A percentile compares a stretch with the other conserved stretches of the same genome.
Evolutionary conservation across 495 filamentous ascomycete species (phyloP).

Genomic region (Xylaria cubensis): DNA sequence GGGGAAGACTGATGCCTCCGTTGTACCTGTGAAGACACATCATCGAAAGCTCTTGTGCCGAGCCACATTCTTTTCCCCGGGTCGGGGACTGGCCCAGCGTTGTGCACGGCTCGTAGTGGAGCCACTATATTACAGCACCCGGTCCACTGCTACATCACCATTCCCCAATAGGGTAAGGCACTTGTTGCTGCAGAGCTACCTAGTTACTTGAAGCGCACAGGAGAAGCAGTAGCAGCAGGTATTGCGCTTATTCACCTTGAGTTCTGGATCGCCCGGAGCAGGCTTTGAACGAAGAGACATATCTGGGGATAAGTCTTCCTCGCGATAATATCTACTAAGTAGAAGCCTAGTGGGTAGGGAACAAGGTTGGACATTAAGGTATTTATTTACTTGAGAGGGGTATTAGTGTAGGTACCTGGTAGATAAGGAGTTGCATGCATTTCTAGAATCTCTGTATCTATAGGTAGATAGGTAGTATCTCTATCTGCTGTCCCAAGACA

Average conservation of each 20-base stretch:
- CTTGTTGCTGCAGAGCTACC: neutral
- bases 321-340: neutral
- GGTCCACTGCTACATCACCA: conserved; percentile 6
- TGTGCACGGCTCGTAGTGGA: conserved; percentile 16
- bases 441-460: neutral
- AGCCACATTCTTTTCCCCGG: conserved; percentile 22
- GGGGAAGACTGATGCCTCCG: neutral
- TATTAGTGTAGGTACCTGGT: too few species aligned
- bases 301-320: neutral
- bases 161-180: conserved; percentile 8
- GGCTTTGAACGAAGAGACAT: neutral
- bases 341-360: neutral
- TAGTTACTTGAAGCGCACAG: neutral
- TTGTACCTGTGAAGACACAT: conserved; percentile 14
- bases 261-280: neutral
- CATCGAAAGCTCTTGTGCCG: conserved; percentile 16
- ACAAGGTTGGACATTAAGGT: neutral
- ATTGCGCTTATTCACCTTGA: neutral
- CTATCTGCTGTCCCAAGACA: neutral
- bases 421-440: neutral
- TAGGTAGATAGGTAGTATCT: neutral
- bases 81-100: neutral
- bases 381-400: neutral
- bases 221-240: neutral
- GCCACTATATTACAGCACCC: conserved; percentile 15